Evolutionary conservation across 345 rosid genomes (phyloP).

Genomic region (Pelargonium nanum): DNA sequence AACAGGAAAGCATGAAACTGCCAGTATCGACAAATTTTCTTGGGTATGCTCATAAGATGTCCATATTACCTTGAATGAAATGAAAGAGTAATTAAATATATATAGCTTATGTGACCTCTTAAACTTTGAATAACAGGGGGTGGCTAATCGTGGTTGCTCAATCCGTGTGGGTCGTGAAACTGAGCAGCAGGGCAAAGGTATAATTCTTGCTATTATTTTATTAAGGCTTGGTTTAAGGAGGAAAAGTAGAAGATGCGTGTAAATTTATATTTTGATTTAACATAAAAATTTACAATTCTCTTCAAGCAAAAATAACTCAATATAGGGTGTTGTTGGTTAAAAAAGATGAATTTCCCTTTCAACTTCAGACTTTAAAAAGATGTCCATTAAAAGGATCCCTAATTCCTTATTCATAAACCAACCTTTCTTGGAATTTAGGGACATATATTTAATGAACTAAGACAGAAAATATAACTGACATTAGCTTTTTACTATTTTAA

Average conservation of each 20-base stretch:
- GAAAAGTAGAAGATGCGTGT: background rate
- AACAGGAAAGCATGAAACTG: slow-evolving; percentile 96
- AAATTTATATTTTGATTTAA: too few relatives aligned
- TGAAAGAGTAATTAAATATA: background rate
- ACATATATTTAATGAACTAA: background rate
- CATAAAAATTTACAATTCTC: too few relatives aligned
- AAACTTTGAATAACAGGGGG: slow-evolving; percentile 44
- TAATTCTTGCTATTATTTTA: background rate
- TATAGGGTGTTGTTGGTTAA: background rate
- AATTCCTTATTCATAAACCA: too few relatives aligned
- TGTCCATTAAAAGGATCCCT: too few relatives aligned
- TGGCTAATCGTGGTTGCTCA: slow-evolving; percentile 96
- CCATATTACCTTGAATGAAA: background rate
- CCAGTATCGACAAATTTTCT: slow-evolving; percentile 77
- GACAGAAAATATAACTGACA: background rate
- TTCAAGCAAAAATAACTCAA: background rate
- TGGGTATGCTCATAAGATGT: slow-evolving; percentile 44
- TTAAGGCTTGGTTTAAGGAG: background rate
- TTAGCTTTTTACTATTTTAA: background rate
- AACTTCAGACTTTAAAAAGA: background rate
- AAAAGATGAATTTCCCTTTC: background rate
- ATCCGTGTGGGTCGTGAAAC: slow-evolving; percentile 97
- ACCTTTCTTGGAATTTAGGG: background rate
- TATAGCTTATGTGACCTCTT: slow-evolving; percentile 1
- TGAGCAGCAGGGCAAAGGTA: slow-evolving; percentile 88